These are phyloP conservation scores for Phlyctochytrium planicorne DNA, from an alignment of 192 early-diverging fungal genomes.

Conservation along the genomic window DNA sequence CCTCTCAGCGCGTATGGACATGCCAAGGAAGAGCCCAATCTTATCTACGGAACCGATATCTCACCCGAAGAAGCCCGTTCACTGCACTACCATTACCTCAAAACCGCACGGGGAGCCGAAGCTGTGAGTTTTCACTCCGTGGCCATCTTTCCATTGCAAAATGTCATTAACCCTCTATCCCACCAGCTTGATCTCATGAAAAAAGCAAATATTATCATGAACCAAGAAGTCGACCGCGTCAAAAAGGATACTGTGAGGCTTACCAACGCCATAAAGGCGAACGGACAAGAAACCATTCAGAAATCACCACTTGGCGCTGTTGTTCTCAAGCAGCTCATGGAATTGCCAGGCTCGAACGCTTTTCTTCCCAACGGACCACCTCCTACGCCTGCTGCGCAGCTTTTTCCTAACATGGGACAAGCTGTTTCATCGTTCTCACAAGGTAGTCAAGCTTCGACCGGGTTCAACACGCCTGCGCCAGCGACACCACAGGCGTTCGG, in stretches of 20 bases:
- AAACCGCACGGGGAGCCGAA: neutral
- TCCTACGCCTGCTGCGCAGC: no score
- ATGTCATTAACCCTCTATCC: neutral
- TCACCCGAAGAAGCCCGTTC: conserved; percentile 13
- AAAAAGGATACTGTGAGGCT: neutral
- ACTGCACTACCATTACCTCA: neutral
- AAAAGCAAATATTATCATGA: neutral
- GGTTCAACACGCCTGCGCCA: no score
- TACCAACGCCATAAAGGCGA: neutral
- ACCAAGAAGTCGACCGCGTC: neutral
- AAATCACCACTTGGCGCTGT: no score
- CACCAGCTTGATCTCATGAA: neutral
- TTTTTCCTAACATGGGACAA: no score
- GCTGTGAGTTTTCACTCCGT: neutral
- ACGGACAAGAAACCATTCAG: no score
- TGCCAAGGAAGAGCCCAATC: conserved; percentile 13
- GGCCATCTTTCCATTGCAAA: neutral
- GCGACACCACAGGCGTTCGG: no score
- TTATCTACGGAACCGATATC: conserved; percentile 12
- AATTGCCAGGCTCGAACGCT: no score
- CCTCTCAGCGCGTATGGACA: conserved; percentile 9
- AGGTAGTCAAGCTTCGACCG: no score
- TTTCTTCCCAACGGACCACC: no score
- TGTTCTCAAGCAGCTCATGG: no score
- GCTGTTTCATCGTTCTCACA: no score